These are phyloP conservation scores for Calophaca sinica DNA, from an alignment of 306 rosid genomes.

Conservation along the genomic window DNA sequence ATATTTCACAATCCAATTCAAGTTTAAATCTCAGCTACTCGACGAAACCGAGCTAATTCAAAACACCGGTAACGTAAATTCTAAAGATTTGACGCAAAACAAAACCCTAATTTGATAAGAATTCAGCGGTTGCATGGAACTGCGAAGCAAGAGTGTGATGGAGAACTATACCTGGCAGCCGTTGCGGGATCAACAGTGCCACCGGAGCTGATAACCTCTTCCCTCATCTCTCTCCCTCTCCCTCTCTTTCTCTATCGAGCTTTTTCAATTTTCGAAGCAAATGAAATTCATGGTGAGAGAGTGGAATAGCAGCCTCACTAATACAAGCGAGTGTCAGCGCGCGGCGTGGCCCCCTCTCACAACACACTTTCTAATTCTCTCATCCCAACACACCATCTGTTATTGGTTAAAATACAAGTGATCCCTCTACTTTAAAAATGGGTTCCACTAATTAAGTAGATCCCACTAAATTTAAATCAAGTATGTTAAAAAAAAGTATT, in stretches of 20 bases:
- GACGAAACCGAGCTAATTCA: constrained; percentile 30
- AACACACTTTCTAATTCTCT: too few relatives aligned
- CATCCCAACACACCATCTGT: too few relatives aligned
- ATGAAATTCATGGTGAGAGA: constrained; percentile 20
- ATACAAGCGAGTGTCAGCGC: constrained; percentile 42
- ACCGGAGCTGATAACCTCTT: constrained; percentile 96
- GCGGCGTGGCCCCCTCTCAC: constrained; percentile 39
- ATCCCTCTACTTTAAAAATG: too few relatives aligned
- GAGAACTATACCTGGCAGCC: constrained; percentile 74
- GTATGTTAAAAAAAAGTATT: too few relatives aligned
- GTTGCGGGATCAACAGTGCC: constrained; percentile 88
- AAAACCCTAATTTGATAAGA: constrained; percentile 49
- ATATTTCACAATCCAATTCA: constrained; percentile 25
- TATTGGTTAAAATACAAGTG: too few relatives aligned
- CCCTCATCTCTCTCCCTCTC: constrained; percentile 64
- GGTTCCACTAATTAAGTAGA: too few relatives aligned
- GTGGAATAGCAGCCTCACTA: constrained; percentile 18
- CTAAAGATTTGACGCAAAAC: background rate
- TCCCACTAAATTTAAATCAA: too few relatives aligned
- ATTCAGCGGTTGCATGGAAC: background rate
- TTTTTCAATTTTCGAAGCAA: constrained; percentile 50
- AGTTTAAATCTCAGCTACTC: background rate
- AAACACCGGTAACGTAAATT: constrained; percentile 50
- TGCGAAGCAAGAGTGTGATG: background rate
- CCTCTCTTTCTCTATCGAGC: background rate